Percentiles rank a stretch among this genome's conserved stretches.
These are phyloP conservation scores for Sarocladium strictum DNA, from an alignment of 2,329 filamentous ascomycete species.

Conservation along the genomic window DNA sequence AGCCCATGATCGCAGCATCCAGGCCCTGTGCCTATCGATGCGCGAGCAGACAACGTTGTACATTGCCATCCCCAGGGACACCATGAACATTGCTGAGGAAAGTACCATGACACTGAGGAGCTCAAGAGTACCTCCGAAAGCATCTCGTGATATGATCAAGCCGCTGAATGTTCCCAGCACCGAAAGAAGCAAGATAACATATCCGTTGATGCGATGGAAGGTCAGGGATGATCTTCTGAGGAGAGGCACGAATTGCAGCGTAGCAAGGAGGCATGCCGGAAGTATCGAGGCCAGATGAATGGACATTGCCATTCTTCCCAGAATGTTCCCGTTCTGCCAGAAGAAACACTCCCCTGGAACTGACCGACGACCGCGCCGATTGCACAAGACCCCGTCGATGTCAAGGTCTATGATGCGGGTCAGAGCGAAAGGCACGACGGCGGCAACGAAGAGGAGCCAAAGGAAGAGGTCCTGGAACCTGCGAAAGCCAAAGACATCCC, in stretches of 20 bases:
- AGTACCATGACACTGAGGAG: slow-evolving; percentile 39
- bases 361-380: slow-evolving; percentile 10
- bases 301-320: slow-evolving; percentile 33
- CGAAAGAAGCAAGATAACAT: slow-evolving; percentile 43
- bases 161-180: slow-evolving; percentile 40
- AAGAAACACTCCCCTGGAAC: slow-evolving; percentile 24
- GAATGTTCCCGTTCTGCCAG: slow-evolving; percentile 20
- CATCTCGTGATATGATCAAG: slow-evolving; percentile 43
- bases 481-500: neutral
- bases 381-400: slow-evolving; percentile 15
- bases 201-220: slow-evolving; percentile 57
- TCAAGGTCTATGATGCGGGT: slow-evolving; percentile 43
- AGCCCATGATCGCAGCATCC: slow-evolving; percentile 55
- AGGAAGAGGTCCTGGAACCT: neutral
- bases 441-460: slow-evolving; percentile 39
- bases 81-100: slow-evolving; percentile 37
- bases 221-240: slow-evolving; percentile 41
- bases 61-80: slow-evolving; percentile 39
- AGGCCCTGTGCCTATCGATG: slow-evolving; percentile 57
- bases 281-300: slow-evolving; percentile 40
- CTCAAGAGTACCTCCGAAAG: slow-evolving; percentile 49
- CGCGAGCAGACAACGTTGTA: slow-evolving; percentile 54
- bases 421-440: slow-evolving; percentile 41
- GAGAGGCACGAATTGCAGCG: slow-evolving; percentile 42
- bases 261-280: slow-evolving; percentile 36